A percentile compares a stretch with the other conserved stretches of the same genome.
Conservation (phyloP, 345 rosid species). For the Eucalyptus albens region DNA sequence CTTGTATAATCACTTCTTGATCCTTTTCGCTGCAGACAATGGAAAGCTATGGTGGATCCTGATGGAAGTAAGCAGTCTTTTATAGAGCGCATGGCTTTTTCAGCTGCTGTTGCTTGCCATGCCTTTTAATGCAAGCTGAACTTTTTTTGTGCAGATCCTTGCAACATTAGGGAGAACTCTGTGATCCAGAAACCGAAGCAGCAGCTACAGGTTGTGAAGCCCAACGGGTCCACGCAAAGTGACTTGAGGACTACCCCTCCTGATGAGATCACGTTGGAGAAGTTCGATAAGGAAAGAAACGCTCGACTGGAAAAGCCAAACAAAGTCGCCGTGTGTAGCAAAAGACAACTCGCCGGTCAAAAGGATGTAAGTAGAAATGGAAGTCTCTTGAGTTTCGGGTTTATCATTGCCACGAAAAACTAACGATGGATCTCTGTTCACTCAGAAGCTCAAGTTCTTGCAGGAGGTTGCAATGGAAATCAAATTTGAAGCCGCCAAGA, state of each 20-base stretch:
- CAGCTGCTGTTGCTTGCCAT: background rate
- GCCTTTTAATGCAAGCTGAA: background rate
- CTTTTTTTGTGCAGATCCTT: background rate
- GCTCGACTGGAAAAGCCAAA: background rate
- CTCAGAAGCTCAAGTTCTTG: background rate
- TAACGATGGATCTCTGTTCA: background rate
- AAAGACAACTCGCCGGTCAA: background rate
- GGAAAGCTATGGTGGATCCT: background rate
- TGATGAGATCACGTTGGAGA: background rate
- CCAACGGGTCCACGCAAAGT: background rate
- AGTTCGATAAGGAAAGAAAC: background rate
- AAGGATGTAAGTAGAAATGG: background rate
- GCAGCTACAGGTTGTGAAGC: background rate
- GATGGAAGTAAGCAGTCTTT: background rate
- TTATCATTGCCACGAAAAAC: background rate
- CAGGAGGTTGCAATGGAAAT: background rate
- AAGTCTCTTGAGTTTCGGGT: background rate
- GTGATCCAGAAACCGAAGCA: background rate
- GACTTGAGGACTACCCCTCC: background rate
- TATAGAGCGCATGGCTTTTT: background rate
- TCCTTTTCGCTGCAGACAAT: background rate
- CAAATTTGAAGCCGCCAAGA: background rate
- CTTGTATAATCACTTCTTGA: background rate
- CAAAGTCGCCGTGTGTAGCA: background rate
- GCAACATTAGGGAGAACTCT: background rate